Base-by-base conservation (phyloP, 1,139 yeast genomes). In the Debaryomyces psychrophilus region DNA sequence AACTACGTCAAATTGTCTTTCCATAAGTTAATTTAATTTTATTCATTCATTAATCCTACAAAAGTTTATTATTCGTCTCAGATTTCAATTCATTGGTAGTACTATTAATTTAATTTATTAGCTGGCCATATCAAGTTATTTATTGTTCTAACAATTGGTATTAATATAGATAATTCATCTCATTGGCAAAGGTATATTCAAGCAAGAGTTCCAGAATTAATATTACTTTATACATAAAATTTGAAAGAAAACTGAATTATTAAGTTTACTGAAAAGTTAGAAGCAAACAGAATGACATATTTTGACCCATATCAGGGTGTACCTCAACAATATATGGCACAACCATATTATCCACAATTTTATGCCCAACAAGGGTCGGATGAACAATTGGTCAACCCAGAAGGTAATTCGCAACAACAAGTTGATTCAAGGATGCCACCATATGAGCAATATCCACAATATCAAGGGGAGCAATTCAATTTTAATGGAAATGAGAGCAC, bases 241-340 rank as follows among this genome's bases (percentile, higher is more conserved):
- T 35, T 25, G n/a, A 23, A 11, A 31, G 9, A 12, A 4, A 26
- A 15, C 26, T 29, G 34, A 8, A 9, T 20, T 28, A 18, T n/a
- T 25, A 26, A 25, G 27, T 34, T 25, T 15, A 18, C 20, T 29
- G 20, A 29, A 29, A 14, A 15, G 9, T 15, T 20, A 20, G 12
- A 8, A 29, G 33, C 20, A 14, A 20, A 20, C 44, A 56, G 17
- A 45, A 75, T 75, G 80, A 65, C 78, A 41, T 74, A 71, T 61
- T 73, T 71, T 59, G 76, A 73, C 48, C 76, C 76, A 23, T 74
- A 68, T 56, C 78, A 71, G 56, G 70, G 71, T 29, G 61, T 65
- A 27, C 69, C 76, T 38, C 77, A 68, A 51, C 77, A 68, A 50
- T 71, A 67, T 49, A 55, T 68, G 52, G 56, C 65, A 17, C 75